Conservation (phyloP, 495 filamentous ascomycete genomes). For the Extremus antarcticus region DNA sequence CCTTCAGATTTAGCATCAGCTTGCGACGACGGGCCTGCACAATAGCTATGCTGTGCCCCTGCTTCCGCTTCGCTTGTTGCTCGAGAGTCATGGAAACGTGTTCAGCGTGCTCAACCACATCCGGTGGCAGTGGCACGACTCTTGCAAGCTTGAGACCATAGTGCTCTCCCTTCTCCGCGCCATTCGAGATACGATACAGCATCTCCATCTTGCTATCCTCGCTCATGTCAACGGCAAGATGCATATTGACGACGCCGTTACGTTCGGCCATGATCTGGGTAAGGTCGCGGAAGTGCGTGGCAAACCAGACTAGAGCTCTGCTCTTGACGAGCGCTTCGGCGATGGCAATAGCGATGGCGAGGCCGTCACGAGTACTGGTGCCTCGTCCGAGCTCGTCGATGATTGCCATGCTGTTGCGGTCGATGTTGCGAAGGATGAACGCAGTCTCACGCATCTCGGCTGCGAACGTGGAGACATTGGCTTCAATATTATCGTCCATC, state of each 20-base stretch:
- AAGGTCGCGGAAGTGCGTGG: conserved; percentile 81
- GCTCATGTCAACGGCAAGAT: conserved; percentile 58
- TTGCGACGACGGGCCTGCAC: conserved; percentile 53
- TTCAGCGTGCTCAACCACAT: conserved; percentile 57
- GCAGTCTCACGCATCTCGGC: conserved; percentile 94
- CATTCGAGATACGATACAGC: conserved; percentile 69
- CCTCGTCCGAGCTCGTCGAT: conserved; percentile 91
- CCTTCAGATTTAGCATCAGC: conserved; percentile 60
- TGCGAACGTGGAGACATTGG: conserved; percentile 85
- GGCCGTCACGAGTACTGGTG: conserved; percentile 78
- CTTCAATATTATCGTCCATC: conserved; percentile 77
- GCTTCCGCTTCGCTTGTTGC: conserved; percentile 39
- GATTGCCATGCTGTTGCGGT: conserved; percentile 49
- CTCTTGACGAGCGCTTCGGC: conserved; percentile 76
- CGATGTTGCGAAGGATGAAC: conserved; percentile 74
- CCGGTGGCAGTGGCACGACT: conserved; percentile 58
- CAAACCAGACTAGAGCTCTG: conserved; percentile 73
- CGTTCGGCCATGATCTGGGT: conserved; percentile 63
- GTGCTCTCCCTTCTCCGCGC: conserved; percentile 57
- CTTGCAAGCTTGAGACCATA: conserved; percentile 73
- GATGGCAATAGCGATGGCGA: conserved; percentile 80
- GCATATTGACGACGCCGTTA: conserved; percentile 66
- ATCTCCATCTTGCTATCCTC: conserved; percentile 53
- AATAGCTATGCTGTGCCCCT: conserved; percentile 45
- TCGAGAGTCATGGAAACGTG: conserved; percentile 51